Conservation (phyloP, 306 rosid species). For the Sesbania bispinosa region DNA sequence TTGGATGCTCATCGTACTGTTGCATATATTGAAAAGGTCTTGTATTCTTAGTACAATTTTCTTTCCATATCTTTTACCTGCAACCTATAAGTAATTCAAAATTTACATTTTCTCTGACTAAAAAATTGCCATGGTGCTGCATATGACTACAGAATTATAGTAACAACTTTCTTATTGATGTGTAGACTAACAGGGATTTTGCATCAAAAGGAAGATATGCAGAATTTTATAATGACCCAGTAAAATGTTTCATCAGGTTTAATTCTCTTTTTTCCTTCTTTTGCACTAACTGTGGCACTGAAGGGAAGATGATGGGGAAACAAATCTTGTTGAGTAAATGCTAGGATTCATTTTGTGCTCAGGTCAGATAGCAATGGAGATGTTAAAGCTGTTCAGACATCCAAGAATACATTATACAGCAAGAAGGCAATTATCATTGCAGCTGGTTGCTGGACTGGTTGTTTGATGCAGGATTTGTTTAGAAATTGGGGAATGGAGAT, state of each 20-base stretch:
- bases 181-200: constrained; percentile 67
- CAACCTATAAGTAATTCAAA: neutral
- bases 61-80: neutral
- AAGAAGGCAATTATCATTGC: constrained; percentile 77
- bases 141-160: neutral
- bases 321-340: constrained; percentile 5
- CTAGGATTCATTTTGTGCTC: constrained; percentile 19
- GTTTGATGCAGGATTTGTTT: constrained; percentile 66
- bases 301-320: neutral
- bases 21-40: constrained; percentile 64
- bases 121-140: neutral
- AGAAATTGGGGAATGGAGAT: constrained; percentile 55
- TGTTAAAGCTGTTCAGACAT: constrained; percentile 61
- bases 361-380: constrained; percentile 59
- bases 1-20: constrained; percentile 72
- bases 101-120: neutral
- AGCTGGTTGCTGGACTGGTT: constrained; percentile 97
- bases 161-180: constrained; percentile 2
- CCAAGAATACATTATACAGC: constrained; percentile 50
- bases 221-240: constrained; percentile 77
- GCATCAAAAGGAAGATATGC: constrained; percentile 65
- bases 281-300: neutral
- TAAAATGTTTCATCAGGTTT: constrained; percentile 68
- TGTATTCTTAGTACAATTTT: neutral
- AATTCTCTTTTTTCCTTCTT: neutral